A percentile compares a stretch with the other conserved stretches of the same genome.
These are phyloP conservation scores for Zychaea mexicana DNA, from an alignment of 371 early-diverging fungal genomes.

Conservation along the genomic window DNA sequence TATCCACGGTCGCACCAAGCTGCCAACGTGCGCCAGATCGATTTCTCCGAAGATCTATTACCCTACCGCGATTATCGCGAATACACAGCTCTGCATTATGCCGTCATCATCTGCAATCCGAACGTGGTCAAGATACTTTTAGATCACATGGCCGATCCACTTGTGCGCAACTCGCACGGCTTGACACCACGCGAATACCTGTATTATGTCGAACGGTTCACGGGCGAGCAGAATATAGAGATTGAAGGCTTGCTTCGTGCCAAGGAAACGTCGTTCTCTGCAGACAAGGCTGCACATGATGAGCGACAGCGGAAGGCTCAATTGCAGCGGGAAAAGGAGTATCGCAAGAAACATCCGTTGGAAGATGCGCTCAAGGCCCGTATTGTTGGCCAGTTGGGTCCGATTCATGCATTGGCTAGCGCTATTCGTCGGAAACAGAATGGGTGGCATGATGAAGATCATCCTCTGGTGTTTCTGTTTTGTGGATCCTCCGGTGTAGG, in stretches of 20 bases:
- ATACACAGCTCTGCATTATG: conserved; percentile 67
- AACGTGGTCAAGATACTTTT: conserved; percentile 59
- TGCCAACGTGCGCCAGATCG: conserved; percentile 42
- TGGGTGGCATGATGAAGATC: conserved; percentile 66
- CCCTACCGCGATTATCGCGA: conserved; percentile 54
- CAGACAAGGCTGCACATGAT: conserved; percentile 47
- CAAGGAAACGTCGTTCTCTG: conserved; percentile 38
- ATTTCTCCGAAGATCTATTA: conserved; percentile 47
- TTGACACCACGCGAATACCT: conserved; percentile 51
- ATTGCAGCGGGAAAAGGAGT: conserved; percentile 50
- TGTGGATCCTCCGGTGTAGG: conserved; percentile 77
- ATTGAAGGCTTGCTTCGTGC: conserved; percentile 42
- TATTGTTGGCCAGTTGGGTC: conserved; percentile 70
- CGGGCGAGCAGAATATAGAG: conserved; percentile 45
- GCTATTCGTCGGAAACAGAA: conserved; percentile 68
- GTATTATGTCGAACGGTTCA: conserved; percentile 51
- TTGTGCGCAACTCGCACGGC: conserved; percentile 43
- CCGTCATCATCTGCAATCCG: conserved; percentile 63
- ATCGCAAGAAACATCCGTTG: conserved; percentile 55
- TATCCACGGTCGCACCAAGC: conserved; percentile 52
- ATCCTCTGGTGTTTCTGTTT: conserved; percentile 75
- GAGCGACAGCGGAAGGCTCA: conserved; percentile 39
- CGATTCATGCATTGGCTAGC: conserved; percentile 62
- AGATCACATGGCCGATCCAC: conserved; percentile 63
- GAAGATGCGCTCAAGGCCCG: conserved; percentile 50